A percentile compares a stretch with the other conserved stretches of the same genome.
Evolutionary conservation across 352 stramenopile genomes (phyloP).

Genomic region (Globisporangium nunn): DNA sequence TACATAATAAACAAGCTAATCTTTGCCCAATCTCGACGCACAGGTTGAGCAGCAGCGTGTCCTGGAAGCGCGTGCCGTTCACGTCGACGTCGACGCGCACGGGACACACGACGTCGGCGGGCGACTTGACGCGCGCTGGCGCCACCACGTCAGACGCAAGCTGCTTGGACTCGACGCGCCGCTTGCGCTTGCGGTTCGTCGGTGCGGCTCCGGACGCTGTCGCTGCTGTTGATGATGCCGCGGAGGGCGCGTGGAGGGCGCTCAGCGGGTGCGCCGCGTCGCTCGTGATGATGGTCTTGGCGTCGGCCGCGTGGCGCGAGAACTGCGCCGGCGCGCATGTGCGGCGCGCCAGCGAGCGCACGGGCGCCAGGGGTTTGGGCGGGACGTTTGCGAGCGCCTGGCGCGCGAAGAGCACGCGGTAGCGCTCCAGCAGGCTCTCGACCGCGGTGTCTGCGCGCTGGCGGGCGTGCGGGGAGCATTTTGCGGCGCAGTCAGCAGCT

Average conservation of each 20-base stretch:
- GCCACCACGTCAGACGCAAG: conserved; percentile 14
- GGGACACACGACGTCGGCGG: conserved; percentile 49
- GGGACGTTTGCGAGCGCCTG: conserved; percentile 24
- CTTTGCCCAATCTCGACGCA: conserved; percentile 13
- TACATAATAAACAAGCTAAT: neutral
- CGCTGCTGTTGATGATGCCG: neutral
- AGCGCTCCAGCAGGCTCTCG: conserved; percentile 55
- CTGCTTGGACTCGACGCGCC: conserved; percentile 36
- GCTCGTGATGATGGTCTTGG: conserved; percentile 26
- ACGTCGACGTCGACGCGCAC: conserved; percentile 76
- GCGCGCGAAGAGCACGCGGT: conserved; percentile 39
- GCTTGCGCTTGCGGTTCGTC: conserved; percentile 55
- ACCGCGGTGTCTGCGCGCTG: conserved; percentile 49
- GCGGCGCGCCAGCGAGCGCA: conserved; percentile 24
- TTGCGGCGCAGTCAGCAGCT: neutral
- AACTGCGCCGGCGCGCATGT: conserved; percentile 38
- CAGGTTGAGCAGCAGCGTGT: conserved; percentile 66
- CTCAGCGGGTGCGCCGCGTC: conserved; percentile 4
- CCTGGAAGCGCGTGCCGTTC: conserved; percentile 66
- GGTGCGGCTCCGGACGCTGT: neutral
- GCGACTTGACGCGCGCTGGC: conserved; percentile 5
- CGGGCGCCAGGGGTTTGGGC: conserved; percentile 25
- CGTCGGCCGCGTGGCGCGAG: conserved; percentile 23
- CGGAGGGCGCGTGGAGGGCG: neutral
- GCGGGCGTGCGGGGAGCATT: neutral